Percentiles rank a stretch among this genome's conserved stretches.
These are phyloP conservation scores for Penicillium sp. DNA, from an alignment of 2,329 filamentous ascomycete species.

Conservation along the genomic window DNA sequence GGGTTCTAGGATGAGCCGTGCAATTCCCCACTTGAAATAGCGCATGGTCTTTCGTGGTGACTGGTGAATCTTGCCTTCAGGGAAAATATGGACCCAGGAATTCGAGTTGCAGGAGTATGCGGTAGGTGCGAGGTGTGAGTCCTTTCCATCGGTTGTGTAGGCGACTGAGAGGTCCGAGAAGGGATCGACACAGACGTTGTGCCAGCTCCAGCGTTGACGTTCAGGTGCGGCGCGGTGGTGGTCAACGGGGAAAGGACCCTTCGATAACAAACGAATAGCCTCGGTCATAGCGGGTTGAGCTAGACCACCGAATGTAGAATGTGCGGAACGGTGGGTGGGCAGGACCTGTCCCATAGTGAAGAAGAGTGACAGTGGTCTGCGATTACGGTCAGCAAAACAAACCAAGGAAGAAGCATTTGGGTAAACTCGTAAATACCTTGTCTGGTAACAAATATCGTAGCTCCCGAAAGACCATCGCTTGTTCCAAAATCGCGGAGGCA, in stretches of 20 bases:
- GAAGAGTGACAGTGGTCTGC: slow-evolving; percentile 69
- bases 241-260: slow-evolving; percentile 58
- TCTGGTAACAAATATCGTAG: slow-evolving; percentile 93
- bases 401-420: not conserved
- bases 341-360: slow-evolving; percentile 88
- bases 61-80: slow-evolving; percentile 93
- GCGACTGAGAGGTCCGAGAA: slow-evolving; percentile 47
- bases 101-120: slow-evolving; percentile 68
- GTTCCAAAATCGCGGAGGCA: slow-evolving; percentile 74
- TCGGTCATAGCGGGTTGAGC: slow-evolving; percentile 88
- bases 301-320: slow-evolving; percentile 78
- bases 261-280: slow-evolving; percentile 77
- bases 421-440: slow-evolving; percentile 58
- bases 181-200: slow-evolving; percentile 48
- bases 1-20: slow-evolving; percentile 84
- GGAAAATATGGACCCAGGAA: slow-evolving; percentile 93
- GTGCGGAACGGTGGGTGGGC: slow-evolving; percentile 76
- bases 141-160: slow-evolving; percentile 42
- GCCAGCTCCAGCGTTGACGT: slow-evolving; percentile 39
- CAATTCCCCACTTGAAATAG: slow-evolving; percentile 98
- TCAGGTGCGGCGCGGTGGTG: slow-evolving; percentile 43
- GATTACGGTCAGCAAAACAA: slow-evolving; percentile 3
- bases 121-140: slow-evolving; percentile 66
- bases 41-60: slow-evolving; percentile 74
- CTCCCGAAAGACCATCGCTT: slow-evolving; percentile 87